Evolutionary conservation across 2,329 filamentous ascomycete genomes (phyloP), one percentile per base, ranked within the genome.

Genomic region (Aspergillaceae sp.): DNA sequence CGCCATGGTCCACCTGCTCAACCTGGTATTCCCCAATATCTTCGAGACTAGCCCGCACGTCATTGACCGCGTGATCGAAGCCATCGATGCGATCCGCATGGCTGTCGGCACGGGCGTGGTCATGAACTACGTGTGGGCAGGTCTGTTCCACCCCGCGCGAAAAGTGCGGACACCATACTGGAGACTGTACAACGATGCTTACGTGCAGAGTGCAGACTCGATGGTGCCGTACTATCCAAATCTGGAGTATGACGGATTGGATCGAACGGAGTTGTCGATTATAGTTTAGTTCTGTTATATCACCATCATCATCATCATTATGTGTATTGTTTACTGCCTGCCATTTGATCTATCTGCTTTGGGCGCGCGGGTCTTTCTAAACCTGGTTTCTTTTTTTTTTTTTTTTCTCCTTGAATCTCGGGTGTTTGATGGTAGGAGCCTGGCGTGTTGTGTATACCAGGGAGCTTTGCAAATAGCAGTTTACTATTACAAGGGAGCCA

Each of bases 41-140:
- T 98, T 97, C 68, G 92, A 98, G 70, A 98, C 92, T 4, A 92
- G 86, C 57, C 92, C 92, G 0, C 92, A 98, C 77, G 92, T 98
- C 59, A 98, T 98, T 58, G 92, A 98, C 69, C 83, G 92, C 40
- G 94, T 98, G 56, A 86, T 98, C 53, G 94, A 98, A 68, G 92
- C 94, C 43, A 94, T 98, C 55, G 92, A 97, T 67, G 92, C 90
- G 35, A 87, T 98, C 51, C 82, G 92, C 41, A 88, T 96, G 75
- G 89, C 91, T 0, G 85, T 97, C 40, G 92, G 92, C 0, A 87
- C 89, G 0, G 92, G 92, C 2, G 74, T 94, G 26, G 87, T 96
- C 33, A 85, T 98, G 78, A 98, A 98, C 72, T 98, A 98, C 66
- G 84, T 97, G 49, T 97, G 90, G 90, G 91, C 92, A 0, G 92